These are phyloP conservation scores for Cutaneotrichosporon dermatis DNA, from an alignment of 1,284 basidiomycete genomes.

Conservation along the genomic window DNA sequence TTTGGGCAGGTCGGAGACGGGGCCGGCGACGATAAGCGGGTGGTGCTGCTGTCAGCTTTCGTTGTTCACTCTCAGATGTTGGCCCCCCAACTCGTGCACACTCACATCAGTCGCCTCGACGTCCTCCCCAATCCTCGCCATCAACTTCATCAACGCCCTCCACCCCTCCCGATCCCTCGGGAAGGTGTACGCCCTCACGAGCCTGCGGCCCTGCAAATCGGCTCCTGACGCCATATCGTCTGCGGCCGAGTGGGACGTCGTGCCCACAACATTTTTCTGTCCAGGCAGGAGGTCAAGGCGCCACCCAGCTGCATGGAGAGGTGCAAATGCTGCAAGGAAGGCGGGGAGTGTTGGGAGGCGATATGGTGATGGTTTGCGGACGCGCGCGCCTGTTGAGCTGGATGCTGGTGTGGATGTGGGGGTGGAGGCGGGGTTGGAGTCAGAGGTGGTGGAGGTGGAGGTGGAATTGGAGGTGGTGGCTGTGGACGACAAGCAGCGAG, in stretches of 20 bases:
- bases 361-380: slow-evolving; percentile 32
- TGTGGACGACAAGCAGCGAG: too few relatives aligned
- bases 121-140: slow-evolving; percentile 13
- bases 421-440: not conserved
- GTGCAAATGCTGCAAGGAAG: slow-evolving; percentile 33
- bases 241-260: not conserved
- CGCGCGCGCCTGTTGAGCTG: not conserved
- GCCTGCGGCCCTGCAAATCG: slow-evolving; percentile 32
- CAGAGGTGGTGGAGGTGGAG: too few relatives aligned
- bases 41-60: slow-evolving; percentile 32
- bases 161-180: slow-evolving; percentile 30
- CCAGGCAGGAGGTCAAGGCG: slow-evolving; percentile 16
- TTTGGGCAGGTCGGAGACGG: slow-evolving; percentile 23
- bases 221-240: slow-evolving; percentile 6
- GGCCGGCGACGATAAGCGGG: slow-evolving; percentile 29
- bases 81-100: too few relatives aligned
- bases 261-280: not conserved
- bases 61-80: too few relatives aligned
- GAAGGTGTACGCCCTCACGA: slow-evolving; percentile 31
- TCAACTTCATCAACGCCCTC: slow-evolving; percentile 19
- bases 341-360: slow-evolving; percentile 27
- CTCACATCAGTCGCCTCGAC: slow-evolving; percentile 14
- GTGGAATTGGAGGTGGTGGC: too few relatives aligned
- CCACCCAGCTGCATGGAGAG: slow-evolving; percentile 38
- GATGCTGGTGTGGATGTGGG: not conserved